Base-by-base conservation (phyloP, 164 flowering plant species). In the Vitis riparia region DNA sequence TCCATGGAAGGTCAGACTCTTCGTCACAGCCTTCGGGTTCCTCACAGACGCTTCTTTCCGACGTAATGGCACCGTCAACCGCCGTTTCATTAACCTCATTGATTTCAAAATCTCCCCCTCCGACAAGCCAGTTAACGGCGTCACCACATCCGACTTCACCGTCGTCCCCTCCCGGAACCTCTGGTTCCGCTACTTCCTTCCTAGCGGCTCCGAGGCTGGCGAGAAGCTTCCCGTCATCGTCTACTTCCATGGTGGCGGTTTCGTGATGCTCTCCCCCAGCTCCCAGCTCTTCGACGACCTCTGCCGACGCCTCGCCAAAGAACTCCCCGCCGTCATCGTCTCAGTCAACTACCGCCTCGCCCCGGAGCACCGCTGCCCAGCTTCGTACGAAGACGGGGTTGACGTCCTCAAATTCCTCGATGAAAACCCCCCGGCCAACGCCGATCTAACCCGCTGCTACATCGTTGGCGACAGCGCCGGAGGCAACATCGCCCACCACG, bases 271-370 rank as follows among this genome's bases (percentile, higher is more conserved):
- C 2, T 15, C 70, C 9, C 55, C 76, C 29, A 68, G 69, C n/a
- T 66, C 76, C 10, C 62, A 12, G 0, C 16, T 10, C 8, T 73
- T 50, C 62, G 81, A 82, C 27, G 55, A 63, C 3, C 9, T 70
- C 12, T 76, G 83, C 60, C 69, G 78, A 6, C 48, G 57, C 0
- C 30, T 80, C 15, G 78, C 82, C 9, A 15, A 29, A 2, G 47
- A 62, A 12, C 27, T 76, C 19, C 75, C n/a, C 2, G 71, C 77
- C 2, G 53, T 80, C 30, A 53, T 82, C 23, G 65, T 84, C 61
- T 82, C 87, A 1, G 85, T 78, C 62, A 76, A 77, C 63, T 84
- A 84, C 77, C 79, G 84, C 11, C 78, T 76, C n/a, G 9, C 82
- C 8, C 84, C 82, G 9, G 86, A 83, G 49, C 67, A 79, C 32